Evolutionary conservation across 176 grass and related monocot species (phyloP).

Genomic region (Cenchrus purpureus): DNA sequence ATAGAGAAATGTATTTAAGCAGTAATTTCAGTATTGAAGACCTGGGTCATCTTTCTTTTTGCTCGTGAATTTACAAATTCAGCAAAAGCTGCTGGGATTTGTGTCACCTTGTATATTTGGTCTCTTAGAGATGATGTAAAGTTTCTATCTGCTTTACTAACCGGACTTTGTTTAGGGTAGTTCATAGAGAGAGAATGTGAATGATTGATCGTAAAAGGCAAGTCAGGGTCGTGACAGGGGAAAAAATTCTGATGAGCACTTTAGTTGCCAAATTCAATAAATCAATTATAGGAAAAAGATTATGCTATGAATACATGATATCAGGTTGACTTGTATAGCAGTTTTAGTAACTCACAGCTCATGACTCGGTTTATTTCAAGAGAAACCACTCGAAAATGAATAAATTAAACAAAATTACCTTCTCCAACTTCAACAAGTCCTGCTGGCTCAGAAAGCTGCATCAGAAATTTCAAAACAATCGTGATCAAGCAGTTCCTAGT

Average conservation of each 20-base stretch:
- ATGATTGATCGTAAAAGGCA: not conserved
- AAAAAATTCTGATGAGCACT: not conserved
- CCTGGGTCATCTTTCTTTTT: not conserved
- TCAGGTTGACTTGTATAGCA: not conserved
- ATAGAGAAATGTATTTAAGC: not conserved
- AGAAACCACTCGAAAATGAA: slow-evolving; percentile 27
- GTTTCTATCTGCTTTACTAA: not conserved
- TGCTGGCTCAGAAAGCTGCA: slow-evolving; percentile 93
- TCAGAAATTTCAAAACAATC: slow-evolving; percentile 39
- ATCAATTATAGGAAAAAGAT: not conserved
- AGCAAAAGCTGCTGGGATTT: not conserved
- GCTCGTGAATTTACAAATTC: not conserved
- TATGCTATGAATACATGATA: not conserved
- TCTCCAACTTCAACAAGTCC: slow-evolving; percentile 82
- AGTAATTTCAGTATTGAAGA: not conserved
- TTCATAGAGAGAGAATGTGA: slow-evolving; percentile 3
- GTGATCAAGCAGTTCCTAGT: slow-evolving; percentile 17
- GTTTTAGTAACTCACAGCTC: slow-evolving; percentile 28
- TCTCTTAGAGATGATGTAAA: not conserved
- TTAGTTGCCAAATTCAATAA: not conserved
- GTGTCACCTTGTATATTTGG: not conserved
- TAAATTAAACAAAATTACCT: slow-evolving; percentile 49
- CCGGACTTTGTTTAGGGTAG: not conserved
- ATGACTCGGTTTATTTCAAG: slow-evolving; percentile 4
- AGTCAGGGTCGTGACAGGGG: not conserved